These are phyloP conservation scores for Curvularia lunata DNA, from an alignment of 2,329 filamentous ascomycete genomes.

Conservation along the genomic window DNA sequence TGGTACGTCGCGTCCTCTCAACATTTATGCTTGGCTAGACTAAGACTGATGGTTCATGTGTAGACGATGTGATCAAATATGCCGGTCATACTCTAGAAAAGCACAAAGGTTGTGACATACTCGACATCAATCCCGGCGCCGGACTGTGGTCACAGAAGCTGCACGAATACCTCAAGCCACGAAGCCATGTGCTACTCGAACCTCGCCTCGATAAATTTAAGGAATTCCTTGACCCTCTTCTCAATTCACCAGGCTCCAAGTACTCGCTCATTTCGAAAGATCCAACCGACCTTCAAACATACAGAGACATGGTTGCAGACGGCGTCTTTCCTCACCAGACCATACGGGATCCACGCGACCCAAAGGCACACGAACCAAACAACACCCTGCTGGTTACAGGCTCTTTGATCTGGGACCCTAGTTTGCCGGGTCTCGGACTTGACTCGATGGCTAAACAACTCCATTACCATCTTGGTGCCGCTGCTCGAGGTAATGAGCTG, in stretches of 20 bases:
- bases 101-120: slow-evolving; percentile 79
- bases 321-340: slow-evolving; percentile 63
- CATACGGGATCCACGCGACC: slow-evolving; percentile 46
- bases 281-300: slow-evolving; percentile 40
- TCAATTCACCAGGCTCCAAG: slow-evolving; percentile 49
- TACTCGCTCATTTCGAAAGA: slow-evolving; percentile 55
- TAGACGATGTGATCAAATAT: slow-evolving; percentile 73
- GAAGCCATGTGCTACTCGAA: slow-evolving; percentile 84
- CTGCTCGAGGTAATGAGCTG: slow-evolving; percentile 63
- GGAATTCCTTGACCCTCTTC: slow-evolving; percentile 62
- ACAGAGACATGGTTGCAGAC: slow-evolving; percentile 60
- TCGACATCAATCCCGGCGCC: slow-evolving; percentile 83
- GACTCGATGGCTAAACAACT: slow-evolving; percentile 65
- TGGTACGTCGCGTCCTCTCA: slow-evolving; percentile 46
- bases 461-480: slow-evolving; percentile 66
- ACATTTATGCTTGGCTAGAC: slow-evolving; percentile 4
- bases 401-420: slow-evolving; percentile 43
- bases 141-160: slow-evolving; percentile 81
- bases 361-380: slow-evolving; percentile 63
- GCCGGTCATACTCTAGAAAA: slow-evolving; percentile 71
- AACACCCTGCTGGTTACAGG: slow-evolving; percentile 70
- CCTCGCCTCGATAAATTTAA: slow-evolving; percentile 65
- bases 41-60: slow-evolving; percentile 16
- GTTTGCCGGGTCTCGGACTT: slow-evolving; percentile 57
- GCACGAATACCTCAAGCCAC: slow-evolving; percentile 75